These are phyloP conservation scores for Trifolium repens DNA, from an alignment of 306 rosid species.

Conservation along the genomic window DNA sequence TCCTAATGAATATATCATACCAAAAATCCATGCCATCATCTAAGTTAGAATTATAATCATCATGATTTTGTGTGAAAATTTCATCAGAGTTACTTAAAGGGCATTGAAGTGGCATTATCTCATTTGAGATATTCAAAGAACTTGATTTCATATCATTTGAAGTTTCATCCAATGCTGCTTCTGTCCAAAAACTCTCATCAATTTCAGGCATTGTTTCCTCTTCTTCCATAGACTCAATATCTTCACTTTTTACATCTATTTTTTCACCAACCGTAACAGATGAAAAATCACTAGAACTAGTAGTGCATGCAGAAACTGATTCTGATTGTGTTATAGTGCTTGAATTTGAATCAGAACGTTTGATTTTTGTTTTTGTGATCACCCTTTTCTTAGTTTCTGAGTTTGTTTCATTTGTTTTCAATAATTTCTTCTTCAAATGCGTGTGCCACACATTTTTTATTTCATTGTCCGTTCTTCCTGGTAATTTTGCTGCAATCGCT, in stretches of 20 bases:
- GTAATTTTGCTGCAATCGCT: slow-evolving; percentile 85
- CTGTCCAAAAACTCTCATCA: slow-evolving; percentile 74
- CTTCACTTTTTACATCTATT: slow-evolving; percentile 48
- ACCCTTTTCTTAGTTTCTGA: slow-evolving; percentile 29
- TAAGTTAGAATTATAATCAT: slow-evolving; percentile 31
- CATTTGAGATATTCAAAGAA: slow-evolving; percentile 41
- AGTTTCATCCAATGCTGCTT: slow-evolving; percentile 50
- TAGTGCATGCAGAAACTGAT: slow-evolving; percentile 46
- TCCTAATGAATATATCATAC: slow-evolving; percentile 67
- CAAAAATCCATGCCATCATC: slow-evolving; percentile 86
- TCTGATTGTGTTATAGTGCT: slow-evolving; percentile 54
- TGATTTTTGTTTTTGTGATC: slow-evolving; percentile 33
- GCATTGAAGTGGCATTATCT: slow-evolving; percentile 37
- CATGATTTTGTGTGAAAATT: slow-evolving; percentile 18
- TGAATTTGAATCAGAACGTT: slow-evolving; percentile 49
- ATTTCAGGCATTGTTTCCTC: slow-evolving; percentile 53
- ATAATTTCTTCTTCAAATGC: slow-evolving; percentile 79
- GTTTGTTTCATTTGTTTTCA: background rate
- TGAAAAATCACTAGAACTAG: slow-evolving; percentile 54
- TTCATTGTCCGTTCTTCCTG: slow-evolving; percentile 94
- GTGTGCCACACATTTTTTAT: slow-evolving; percentile 98
- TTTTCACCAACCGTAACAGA: slow-evolving; percentile 40
- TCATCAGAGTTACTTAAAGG: slow-evolving; percentile 40
- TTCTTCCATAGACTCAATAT: slow-evolving; percentile 47
- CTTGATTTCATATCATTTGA: slow-evolving; percentile 13